phyloP scores from a whole-genome alignment of 2,329 filamentous ascomycete genomes.

The Stylonectria norvegica region DNA sequence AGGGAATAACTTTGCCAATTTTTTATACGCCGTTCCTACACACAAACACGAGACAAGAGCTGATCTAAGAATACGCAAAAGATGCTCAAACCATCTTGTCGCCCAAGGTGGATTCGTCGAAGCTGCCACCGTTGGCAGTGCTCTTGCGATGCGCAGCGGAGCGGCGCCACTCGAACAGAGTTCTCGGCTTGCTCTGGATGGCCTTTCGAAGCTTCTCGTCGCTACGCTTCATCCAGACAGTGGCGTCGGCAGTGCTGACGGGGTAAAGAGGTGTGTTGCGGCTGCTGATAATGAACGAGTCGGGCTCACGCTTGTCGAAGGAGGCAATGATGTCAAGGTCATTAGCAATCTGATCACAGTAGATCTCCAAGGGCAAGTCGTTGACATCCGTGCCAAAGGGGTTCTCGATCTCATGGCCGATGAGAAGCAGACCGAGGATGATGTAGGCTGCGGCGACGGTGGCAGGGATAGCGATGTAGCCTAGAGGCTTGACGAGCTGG shows the following conservation, averaged over 20 bases:
- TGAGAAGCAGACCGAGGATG: constrained; percentile 70
- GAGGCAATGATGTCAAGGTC: constrained; percentile 74
- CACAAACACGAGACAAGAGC: constrained; percentile 1
- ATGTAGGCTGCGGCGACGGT: constrained; percentile 73
- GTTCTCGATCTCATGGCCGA: constrained; percentile 80
- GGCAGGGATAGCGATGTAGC: constrained; percentile 75
- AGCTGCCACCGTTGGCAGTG: no score
- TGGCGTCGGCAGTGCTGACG: constrained; percentile 40
- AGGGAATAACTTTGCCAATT: not conserved
- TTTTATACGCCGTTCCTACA: not conserved
- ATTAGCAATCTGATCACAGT: constrained; percentile 68
- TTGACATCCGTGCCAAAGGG: constrained; percentile 83
- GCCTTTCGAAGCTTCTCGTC: constrained; percentile 38
- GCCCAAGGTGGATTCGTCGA: no score
- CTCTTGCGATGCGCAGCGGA: constrained; percentile 7
- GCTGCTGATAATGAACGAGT: constrained; percentile 31
- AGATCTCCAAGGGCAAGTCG: constrained; percentile 72
- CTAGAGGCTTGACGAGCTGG: constrained; percentile 63
- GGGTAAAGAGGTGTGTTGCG: constrained; percentile 56
- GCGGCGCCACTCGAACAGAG: constrained; percentile 34
- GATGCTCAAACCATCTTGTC: no score
- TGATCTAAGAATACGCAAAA: no score
- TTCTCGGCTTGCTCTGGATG: constrained; percentile 40
- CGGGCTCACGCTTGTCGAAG: constrained; percentile 34
- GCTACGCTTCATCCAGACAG: constrained; percentile 39